Percentiles rank a stretch among this genome's conserved stretches.
Conservation (phyloP, 176 grass and related monocot species). For the Guadua angustifolia region DNA sequence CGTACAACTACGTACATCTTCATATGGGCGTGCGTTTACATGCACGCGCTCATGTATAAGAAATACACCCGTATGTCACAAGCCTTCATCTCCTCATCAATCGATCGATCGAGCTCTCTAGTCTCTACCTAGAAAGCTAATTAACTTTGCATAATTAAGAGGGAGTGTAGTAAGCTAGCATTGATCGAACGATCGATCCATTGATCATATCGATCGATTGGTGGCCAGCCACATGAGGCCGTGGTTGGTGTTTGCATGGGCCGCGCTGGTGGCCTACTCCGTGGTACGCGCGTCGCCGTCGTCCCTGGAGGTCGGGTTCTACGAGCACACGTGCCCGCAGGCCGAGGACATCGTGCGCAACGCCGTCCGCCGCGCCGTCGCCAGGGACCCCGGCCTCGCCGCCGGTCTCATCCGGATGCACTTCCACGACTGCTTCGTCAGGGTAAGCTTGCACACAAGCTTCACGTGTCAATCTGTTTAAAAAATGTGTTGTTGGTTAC, state of each 20-base stretch:
- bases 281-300: constrained; percentile 34
- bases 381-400: constrained; percentile 46
- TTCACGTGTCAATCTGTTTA: not conserved
- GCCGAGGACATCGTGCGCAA: constrained; percentile 65
- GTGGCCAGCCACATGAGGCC: constrained; percentile 12
- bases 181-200: not conserved
- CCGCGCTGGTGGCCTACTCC: not conserved
- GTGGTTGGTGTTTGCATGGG: constrained; percentile 11
- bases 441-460: constrained; percentile 41
- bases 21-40: not conserved
- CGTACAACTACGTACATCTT: not conserved
- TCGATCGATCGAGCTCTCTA: not conserved
- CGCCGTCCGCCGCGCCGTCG: constrained; percentile 52
- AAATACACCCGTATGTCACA: not conserved
- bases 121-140: not conserved
- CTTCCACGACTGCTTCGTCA: constrained; percentile 97
- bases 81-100: not conserved
- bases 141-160: not conserved
- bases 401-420: constrained; percentile 81
- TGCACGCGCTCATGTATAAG: not conserved
- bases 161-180: not conserved
- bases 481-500: not conserved
- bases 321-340: constrained; percentile 55
- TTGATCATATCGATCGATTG: too few species aligned
- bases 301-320: constrained; percentile 59